These are phyloP conservation scores for Hypholoma fasciculare DNA, from an alignment of 768 basidiomycete species.

Conservation along the genomic window DNA sequence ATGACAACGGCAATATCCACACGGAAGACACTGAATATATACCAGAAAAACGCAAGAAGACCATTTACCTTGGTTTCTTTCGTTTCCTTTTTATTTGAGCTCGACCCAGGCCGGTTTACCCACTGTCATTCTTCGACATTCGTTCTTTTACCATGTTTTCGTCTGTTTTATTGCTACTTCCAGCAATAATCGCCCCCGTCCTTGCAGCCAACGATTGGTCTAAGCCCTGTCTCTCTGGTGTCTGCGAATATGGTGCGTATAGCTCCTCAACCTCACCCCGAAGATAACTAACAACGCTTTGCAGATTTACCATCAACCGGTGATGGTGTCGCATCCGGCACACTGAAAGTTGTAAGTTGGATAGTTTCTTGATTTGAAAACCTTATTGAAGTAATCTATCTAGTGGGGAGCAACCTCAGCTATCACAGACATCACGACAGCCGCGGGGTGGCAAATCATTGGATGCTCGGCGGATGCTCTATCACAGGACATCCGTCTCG, in stretches of 20 bases:
- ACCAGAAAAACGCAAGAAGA: too few relatives aligned
- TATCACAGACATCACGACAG: conserved; percentile 45
- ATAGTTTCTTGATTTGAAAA: not conserved
- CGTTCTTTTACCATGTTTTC: conserved; percentile 8
- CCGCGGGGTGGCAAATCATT: conserved; percentile 54
- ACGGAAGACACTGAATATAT: not conserved
- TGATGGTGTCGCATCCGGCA: conserved; percentile 33
- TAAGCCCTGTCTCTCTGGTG: conserved; percentile 36
- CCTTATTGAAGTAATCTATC: not conserved
- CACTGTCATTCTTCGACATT: conserved; percentile 1
- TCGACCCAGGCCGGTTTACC: conserved; percentile 18
- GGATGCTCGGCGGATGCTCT: conserved; percentile 40
- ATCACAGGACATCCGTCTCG: conserved; percentile 48
- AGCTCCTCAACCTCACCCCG: not conserved
- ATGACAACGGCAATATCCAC: not conserved
- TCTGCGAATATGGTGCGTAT: conserved; percentile 37
- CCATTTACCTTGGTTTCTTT: not conserved
- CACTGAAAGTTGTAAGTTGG: conserved; percentile 37
- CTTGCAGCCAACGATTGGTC: conserved; percentile 44
- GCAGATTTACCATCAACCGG: conserved; percentile 30
- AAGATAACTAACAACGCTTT: not conserved
- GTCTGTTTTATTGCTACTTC: conserved; percentile 7
- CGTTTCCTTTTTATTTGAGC: conserved; percentile 3
- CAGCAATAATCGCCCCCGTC: conserved; percentile 9
- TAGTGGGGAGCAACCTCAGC: conserved; percentile 38